Evolutionary conservation across 805 yeast species (phyloP), one percentile per base, ranked within the genome.

Genomic region (Candida manassasensis): DNA sequence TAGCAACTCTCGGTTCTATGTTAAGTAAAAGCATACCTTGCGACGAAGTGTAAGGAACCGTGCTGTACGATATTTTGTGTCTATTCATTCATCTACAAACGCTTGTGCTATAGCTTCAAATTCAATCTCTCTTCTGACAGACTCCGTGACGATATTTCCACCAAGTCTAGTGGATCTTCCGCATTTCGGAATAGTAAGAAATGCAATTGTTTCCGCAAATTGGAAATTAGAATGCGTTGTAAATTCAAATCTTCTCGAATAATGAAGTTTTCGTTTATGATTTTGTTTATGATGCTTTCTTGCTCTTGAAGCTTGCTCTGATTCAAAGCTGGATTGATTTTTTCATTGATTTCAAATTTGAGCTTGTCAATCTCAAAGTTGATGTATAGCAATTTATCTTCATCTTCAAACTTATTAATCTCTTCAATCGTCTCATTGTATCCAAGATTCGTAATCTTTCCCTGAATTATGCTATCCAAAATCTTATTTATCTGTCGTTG

Each of bases 161-260:
- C 32, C 25, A 21, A 19, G 21, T 27, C 35, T 17, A 24, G 24
- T 4, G 10, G 30, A 21, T 32, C 34, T 33, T 28, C 34, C 13
- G 21, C 12, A 21, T 41, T 22, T 69, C 67, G 63, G 38, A 71
- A 60, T 35, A 71, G 38, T 42, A 73, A 53, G 41, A 67, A 73
- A 41, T 73, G 79, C 21, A 74, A 51, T 43, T 74, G 79, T 40
- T 73, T 75, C 22, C 78, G 48, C 13, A 74, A 43, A 34, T 73
- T 68, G 41, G 63, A 67, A 29, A 74, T 51, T 21, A 66, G 53
- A 36, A 67, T 49, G 34, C 75, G 47, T 39, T 73, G 78, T 34
- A 58, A 50, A 38, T 60, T 69, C 42, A 74, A 40, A 36, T 74
- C 78, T 26, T 73, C 79, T 37, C 64, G 59, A 52, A 72, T 53